phyloP scores from a whole-genome alignment of 2,329 filamentous ascomycete genomes.

The Scleromitrula shiraiana region DNA sequence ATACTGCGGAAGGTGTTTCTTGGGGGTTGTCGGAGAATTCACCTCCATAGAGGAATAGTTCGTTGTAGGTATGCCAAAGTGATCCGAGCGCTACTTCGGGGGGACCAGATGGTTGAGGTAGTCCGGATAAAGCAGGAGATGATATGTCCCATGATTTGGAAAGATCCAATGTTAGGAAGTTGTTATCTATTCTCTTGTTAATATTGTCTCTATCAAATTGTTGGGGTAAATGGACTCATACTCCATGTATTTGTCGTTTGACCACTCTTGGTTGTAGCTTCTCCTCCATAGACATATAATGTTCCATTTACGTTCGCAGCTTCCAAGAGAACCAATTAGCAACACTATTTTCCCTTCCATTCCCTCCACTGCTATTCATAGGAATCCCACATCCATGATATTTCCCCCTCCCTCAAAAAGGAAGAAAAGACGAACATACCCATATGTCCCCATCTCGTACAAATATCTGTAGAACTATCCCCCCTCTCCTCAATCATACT shows the following conservation, averaged over 20 bases:
- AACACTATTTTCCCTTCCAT: background rate
- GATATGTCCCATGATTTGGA: conserved; percentile 63
- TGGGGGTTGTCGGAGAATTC: conserved; percentile 59
- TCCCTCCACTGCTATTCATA: too few species aligned
- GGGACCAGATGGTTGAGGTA: conserved; percentile 58
- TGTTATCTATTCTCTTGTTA: conserved; percentile 46
- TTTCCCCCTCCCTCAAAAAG: background rate
- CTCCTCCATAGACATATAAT: conserved; percentile 68
- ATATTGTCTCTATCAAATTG: background rate
- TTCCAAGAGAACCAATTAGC: conserved; percentile 5
- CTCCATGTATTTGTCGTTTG: conserved; percentile 64
- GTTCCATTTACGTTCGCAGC: conserved; percentile 66
- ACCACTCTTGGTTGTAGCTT: conserved; percentile 47
- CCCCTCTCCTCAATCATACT: conserved; percentile 33
- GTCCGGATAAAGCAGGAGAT: conserved; percentile 53
- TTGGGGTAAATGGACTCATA: conserved; percentile 33
- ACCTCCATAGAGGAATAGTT: conserved; percentile 67
- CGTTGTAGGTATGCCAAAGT: conserved; percentile 64
- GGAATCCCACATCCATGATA: too few species aligned
- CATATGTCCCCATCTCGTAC: conserved; percentile 59
- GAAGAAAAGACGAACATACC: conserved; percentile 34
- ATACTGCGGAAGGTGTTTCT: conserved; percentile 47
- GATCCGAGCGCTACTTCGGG: conserved; percentile 66
- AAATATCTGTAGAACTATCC: conserved; percentile 47
- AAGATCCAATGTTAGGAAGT: conserved; percentile 65